These are phyloP conservation scores for Fonsecaea erecta DNA, from an alignment of 2,329 filamentous ascomycete genomes.

Conservation along the genomic window DNA sequence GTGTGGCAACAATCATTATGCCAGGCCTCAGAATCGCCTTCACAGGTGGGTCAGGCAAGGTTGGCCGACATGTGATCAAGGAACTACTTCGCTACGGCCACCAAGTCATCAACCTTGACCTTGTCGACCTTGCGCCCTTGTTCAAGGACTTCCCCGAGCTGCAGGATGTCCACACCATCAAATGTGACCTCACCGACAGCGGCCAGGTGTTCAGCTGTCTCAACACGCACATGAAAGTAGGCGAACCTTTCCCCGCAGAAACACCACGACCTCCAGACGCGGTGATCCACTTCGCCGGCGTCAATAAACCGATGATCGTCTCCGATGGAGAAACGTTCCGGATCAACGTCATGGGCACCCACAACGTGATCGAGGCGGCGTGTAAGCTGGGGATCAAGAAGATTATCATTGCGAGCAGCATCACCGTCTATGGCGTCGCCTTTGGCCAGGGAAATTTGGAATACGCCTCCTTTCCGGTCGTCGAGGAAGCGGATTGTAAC, in stretches of 20 bases:
- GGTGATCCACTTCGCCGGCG: slow-evolving; percentile 65
- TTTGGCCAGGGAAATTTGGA: slow-evolving; percentile 62
- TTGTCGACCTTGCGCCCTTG: slow-evolving; percentile 45
- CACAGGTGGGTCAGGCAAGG: slow-evolving; percentile 61
- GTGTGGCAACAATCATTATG: neutral
- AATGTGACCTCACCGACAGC: slow-evolving; percentile 59
- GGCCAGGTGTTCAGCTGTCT: slow-evolving; percentile 60
- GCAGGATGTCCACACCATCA: slow-evolving; percentile 57
- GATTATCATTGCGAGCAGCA: slow-evolving; percentile 63
- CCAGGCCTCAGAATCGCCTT: slow-evolving; percentile 52
- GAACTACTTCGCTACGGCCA: slow-evolving; percentile 57
- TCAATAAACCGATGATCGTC: slow-evolving; percentile 62
- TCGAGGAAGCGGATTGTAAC: slow-evolving; percentile 62
- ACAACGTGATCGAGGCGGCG: slow-evolving; percentile 67
- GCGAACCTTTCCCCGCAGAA: slow-evolving; percentile 52
- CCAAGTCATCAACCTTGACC: slow-evolving; percentile 60
- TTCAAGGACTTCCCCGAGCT: slow-evolving; percentile 33
- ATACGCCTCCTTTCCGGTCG: slow-evolving; percentile 62
- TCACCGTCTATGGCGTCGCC: slow-evolving; percentile 66
- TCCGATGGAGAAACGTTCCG: slow-evolving; percentile 63
- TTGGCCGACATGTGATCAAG: slow-evolving; percentile 58
- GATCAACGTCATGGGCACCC: slow-evolving; percentile 60
- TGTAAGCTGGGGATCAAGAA: slow-evolving; percentile 66
- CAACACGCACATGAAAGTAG: slow-evolving; percentile 61
- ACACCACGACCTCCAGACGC: slow-evolving; percentile 56